Evolutionary conservation across 2,329 filamentous ascomycete species (phyloP), one percentile per base, ranked within the genome.

Genomic region (Beauveria medogensis): DNA sequence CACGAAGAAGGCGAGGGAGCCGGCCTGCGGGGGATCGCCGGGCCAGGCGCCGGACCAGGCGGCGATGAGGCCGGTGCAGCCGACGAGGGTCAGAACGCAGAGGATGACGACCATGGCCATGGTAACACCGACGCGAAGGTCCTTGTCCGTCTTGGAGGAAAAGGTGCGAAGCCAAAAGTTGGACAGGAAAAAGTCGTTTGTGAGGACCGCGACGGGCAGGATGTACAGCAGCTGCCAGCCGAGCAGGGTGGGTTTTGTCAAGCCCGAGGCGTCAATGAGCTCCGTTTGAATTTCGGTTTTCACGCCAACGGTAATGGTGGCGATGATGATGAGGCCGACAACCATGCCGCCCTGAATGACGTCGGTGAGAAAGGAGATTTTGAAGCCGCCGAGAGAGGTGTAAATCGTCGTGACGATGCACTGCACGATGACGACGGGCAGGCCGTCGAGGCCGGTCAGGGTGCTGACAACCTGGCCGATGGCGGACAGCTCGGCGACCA

Each of bases 151-250:
- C 71, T 83, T 87, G 56, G 89, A 89, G 20, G 90, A 88, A 69
- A 94, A 94, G 5, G 90, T 90, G 55, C 90, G 87, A 72, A 93
- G 83, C 90, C 90, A 94, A 74, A 91, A 92, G 65, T 85, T 88
- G 37, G 89, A 91, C 48, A 94, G 78, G 77, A 94, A 94, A 78
- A 94, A 92, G 77, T 92, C 87, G 75, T 93, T 94, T 62, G 90
- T 92, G 60, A 92, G 70, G 65, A 94, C 83, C 50, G 90, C 90
- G 6, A 94, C 82, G 0, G 91, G 89, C 1, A 94, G 80, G 65
- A 94, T 93, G 75, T 93, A 94, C 41, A 94, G 77, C 16, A 94
- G 82, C 73, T 94, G 90, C 89, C 91, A 94, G 60, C 91, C 91
- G 1, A 94, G 79, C 2, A 91, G 79, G 61, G 77, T 89, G 5